Conservation (phyloP, 202 grass and related monocot genomes). For the Elaeis oleifera region DNA sequence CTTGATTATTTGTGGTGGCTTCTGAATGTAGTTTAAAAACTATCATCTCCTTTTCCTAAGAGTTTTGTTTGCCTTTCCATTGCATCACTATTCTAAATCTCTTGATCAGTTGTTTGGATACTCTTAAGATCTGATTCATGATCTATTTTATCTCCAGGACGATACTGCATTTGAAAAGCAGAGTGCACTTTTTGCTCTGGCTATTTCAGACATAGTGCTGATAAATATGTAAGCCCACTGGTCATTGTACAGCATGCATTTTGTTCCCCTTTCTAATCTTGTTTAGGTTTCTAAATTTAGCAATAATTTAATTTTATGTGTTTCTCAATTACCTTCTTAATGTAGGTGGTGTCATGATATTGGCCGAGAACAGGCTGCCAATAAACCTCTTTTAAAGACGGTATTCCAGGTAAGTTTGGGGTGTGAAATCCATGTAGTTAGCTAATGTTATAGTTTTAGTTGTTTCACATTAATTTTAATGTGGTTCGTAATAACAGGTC, state of each 20-base stretch:
- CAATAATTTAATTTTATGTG: slow-evolving; percentile 5
- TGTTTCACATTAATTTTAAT: background rate
- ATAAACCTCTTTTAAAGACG: slow-evolving; percentile 90
- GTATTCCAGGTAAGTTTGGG: slow-evolving; percentile 71
- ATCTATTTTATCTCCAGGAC: slow-evolving; percentile 46
- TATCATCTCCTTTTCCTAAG: too few species aligned
- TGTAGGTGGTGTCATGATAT: slow-evolving; percentile 99
- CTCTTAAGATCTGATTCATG: too few species aligned
- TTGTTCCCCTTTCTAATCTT: too few species aligned
- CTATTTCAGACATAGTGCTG: slow-evolving; percentile 90
- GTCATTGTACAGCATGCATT: background rate
- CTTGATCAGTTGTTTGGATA: too few species aligned
- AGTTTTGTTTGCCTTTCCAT: too few species aligned
- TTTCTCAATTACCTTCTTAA: slow-evolving; percentile 18
- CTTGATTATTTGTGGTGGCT: too few species aligned
- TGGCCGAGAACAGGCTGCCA: slow-evolving; percentile 92
- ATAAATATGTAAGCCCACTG: slow-evolving; percentile 90
- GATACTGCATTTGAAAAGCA: slow-evolving; percentile 98
- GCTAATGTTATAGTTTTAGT: background rate
- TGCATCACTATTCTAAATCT: too few species aligned
- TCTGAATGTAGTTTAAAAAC: too few species aligned
- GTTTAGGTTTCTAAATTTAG: too few species aligned
- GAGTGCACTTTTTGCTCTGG: slow-evolving; percentile 93
- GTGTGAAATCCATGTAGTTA: background rate
- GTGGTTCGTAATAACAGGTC: slow-evolving; percentile 46